Evolutionary conservation across 2,329 filamentous ascomycete genomes (phyloP), one percentile per base, ranked within the genome.

Genomic region (Fusarium sp.): DNA sequence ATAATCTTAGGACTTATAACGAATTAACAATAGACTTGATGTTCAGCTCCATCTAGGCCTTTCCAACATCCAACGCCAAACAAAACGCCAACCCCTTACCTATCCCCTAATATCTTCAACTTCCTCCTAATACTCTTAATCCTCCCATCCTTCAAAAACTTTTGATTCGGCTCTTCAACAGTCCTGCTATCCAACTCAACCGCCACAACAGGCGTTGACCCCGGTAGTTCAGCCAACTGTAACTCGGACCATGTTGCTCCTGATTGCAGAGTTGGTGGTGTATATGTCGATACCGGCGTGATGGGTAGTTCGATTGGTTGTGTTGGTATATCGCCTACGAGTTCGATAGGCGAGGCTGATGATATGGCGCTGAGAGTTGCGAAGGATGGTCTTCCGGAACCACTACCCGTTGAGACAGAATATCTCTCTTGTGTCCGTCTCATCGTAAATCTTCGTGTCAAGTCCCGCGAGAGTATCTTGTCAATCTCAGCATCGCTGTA

Each of bases 381-480:
- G 15, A 46, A 41, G 21, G 59, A 47, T 21, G 29, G n/a, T n/a
- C 44, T 43, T 23, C 23, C 39, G 35, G 43, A 49, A 2, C 15
- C 33, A 21, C 20, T 42, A 13, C 13, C 26, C 6, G 47, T 26
- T 18, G 53, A 59, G 6, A 42, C 39, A 4, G 47, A 53, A 13
- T 28, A 48, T 33, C 46, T 48, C 23, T 18, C 37, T n/a, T 13
- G n/a, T 9, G 5, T 23, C n/a, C 31, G 4, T 8, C 28, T 33
- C 9, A 37, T 53, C 3, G 16, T 35, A 10, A 65, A 59, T 16
- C 41, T 48, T 12, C 37, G 42, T 8, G 18, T 39, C 6, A 48
- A 56, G 10, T 65, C 60, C 10, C 60, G 62, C 3, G 35, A 48
- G 2, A 66, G 21, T 42, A 66, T 65, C 31, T 43, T 63, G 10